Evolutionary conservation across 768 basidiomycete species (phyloP), one percentile per base, ranked within the genome.

Genomic region (Tulasnella sp.): DNA sequence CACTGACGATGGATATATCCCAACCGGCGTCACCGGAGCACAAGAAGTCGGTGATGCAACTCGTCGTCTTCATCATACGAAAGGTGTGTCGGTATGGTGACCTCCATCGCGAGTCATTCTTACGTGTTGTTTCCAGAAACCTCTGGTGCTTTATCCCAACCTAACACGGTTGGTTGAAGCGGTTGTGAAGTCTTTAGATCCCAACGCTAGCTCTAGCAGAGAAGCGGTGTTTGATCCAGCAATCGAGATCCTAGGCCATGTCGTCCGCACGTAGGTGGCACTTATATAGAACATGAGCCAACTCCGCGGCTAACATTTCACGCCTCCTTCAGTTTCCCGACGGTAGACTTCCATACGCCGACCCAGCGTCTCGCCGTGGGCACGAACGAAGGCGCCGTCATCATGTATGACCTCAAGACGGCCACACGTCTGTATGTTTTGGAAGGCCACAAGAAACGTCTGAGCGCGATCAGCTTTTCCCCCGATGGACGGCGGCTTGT

Each of bases 321-420:
- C 42, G 13, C 19, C 13, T 43, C 42, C n/a, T n/a, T 15, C 65
- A 94, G 92, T 1, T 97, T 87, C 68, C 94, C 95, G 0, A 85
- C 85, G 0, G 82, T 97, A n/a, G 94, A 93, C 71, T 97, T 99
- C 69, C 88, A 97, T 66, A 84, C 83, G 73, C 73, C 78, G 2
- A 84, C 81, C 0, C 96, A 99, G 68, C 83, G 89, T 13, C 80
- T 98, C 3, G 90, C 88, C 0, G 92, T 97, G 0, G 96, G 96
- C 0, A 95, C 94, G 0, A 83, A 81, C 58, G 96, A 99, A 72
- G 96, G 95, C 0, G 92, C 93, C 0, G 83, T 93, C 54, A 78
- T 91, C 60, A 92, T 96, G 85, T 98, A 96, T 68, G 96, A 98
- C 68, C 78, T 98, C 54, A 96, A 97, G 72, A 92, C 93, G 0